Percentiles rank a stretch among this genome's conserved stretches.
Evolutionary conservation across 129 eudicot species (phyloP).

Genomic region (Flaveria sonorensis): DNA sequence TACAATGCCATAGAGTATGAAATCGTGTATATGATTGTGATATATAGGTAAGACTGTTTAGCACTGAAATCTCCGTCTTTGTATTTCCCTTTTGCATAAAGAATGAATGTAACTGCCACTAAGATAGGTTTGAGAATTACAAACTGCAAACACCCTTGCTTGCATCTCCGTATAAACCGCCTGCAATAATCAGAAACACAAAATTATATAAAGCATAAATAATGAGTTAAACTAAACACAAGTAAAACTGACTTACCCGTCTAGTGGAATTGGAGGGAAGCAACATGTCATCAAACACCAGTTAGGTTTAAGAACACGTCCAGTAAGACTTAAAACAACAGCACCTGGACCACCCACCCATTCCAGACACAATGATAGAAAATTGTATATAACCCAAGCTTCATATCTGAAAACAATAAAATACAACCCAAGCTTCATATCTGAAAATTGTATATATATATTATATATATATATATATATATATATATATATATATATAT

Average conservation of each 20-base stretch:
- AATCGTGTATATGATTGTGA: slow-evolving; percentile 83
- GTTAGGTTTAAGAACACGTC: slow-evolving; percentile 77
- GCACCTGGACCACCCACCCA: slow-evolving; percentile 99
- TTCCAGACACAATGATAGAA: slow-evolving; percentile 81
- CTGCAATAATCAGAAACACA: slow-evolving; percentile 49
- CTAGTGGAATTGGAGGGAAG: slow-evolving; percentile 83
- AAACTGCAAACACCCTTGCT: slow-evolving; percentile 96
- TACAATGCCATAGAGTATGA: slow-evolving; percentile 90
- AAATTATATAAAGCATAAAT: neutral
- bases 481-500: too few species aligned
- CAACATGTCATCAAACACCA: slow-evolving; percentile 92
- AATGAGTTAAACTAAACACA: neutral
- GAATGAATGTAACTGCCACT: slow-evolving; percentile 69
- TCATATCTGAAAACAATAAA: slow-evolving; percentile 85
- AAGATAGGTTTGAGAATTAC: slow-evolving; percentile 91
- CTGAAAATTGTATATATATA: too few species aligned
- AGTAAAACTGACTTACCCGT: slow-evolving; percentile 59
- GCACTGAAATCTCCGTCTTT: slow-evolving; percentile 91
- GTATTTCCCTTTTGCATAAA: slow-evolving; percentile 88
- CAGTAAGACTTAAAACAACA: slow-evolving; percentile 79
- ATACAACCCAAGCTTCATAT: too few species aligned
- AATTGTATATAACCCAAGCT: slow-evolving; percentile 99
- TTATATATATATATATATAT: too few species aligned
- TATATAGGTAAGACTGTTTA: slow-evolving; percentile 76
- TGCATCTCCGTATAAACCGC: slow-evolving; percentile 95